Evolutionary conservation across 2,329 filamentous ascomycete genomes (phyloP).

Genomic region (Penicillium sp.): DNA sequence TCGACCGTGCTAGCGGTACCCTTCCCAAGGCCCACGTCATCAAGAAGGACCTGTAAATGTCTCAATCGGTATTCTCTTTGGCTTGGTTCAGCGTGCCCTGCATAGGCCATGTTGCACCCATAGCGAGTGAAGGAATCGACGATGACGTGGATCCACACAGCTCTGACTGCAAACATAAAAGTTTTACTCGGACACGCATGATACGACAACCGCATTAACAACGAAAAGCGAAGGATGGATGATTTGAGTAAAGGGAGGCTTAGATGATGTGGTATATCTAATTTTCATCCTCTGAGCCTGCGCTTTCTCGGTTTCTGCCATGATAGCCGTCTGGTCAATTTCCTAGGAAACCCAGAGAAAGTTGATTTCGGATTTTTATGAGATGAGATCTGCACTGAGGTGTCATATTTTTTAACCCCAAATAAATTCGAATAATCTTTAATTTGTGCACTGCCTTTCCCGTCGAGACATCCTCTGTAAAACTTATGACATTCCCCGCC

Average conservation of each 20-base stretch:
- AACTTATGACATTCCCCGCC: too few relatives aligned
- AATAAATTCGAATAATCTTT: background rate
- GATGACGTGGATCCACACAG: slow-evolving; percentile 1
- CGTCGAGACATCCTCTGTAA: too few relatives aligned
- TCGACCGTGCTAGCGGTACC: slow-evolving; percentile 29
- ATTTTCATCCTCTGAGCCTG: too few relatives aligned
- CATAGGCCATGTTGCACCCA: background rate
- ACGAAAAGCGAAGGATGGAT: too few relatives aligned
- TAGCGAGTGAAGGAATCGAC: background rate
- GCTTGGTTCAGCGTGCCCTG: background rate
- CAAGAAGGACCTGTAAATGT: slow-evolving; percentile 26
- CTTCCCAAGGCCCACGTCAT: slow-evolving; percentile 34
- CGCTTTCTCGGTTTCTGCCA: too few relatives aligned
- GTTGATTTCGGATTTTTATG: background rate
- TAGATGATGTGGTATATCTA: too few relatives aligned
- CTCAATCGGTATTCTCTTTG: slow-evolving; percentile 3
- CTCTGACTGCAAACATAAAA: background rate
- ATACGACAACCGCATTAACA: background rate
- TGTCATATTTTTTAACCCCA: background rate
- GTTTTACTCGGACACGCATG: background rate
- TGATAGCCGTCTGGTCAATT: too few relatives aligned
- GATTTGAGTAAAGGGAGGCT: too few relatives aligned
- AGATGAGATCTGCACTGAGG: too few relatives aligned
- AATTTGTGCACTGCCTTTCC: too few relatives aligned
- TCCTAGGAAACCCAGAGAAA: too few relatives aligned